Evolutionary conservation across 495 filamentous ascomycete species (phyloP).

Genomic region (Podospora anserina): DNA sequence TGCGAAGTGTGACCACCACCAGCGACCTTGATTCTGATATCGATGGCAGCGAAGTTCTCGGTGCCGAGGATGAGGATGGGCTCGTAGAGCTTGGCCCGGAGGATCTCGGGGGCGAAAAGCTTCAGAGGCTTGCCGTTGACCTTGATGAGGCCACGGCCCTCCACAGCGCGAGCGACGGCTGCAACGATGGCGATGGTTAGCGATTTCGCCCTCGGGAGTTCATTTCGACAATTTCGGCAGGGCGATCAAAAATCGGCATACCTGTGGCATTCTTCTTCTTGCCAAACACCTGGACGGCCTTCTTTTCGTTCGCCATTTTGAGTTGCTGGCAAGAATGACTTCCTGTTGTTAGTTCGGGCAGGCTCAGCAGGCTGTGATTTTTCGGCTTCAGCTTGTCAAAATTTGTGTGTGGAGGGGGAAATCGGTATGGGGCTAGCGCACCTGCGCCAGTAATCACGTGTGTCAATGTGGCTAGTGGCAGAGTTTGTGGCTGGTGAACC

Average conservation of each 20-base stretch:
- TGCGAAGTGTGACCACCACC: slow-evolving; percentile 98
- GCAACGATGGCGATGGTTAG: slow-evolving; percentile 18
- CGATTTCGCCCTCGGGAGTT: slow-evolving; percentile 15
- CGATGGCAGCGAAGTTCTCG: slow-evolving; percentile 83
- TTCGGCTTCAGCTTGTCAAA: slow-evolving; percentile 27
- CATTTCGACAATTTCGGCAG: slow-evolving; percentile 5
- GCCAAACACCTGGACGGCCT: slow-evolving; percentile 41
- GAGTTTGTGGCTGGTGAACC: slow-evolving; percentile 16
- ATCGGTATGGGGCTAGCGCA: slow-evolving; percentile 34
- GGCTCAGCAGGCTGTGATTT: slow-evolving; percentile 31
- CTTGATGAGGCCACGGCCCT: slow-evolving; percentile 76
- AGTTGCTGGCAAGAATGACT: slow-evolving; percentile 32
- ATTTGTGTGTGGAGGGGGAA: slow-evolving; percentile 40
- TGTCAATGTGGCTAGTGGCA: slow-evolving; percentile 13
- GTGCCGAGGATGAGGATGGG: slow-evolving; percentile 91
- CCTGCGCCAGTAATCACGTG: slow-evolving; percentile 26
- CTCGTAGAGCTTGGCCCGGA: slow-evolving; percentile 97
- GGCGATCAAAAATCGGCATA: slow-evolving; percentile 22
- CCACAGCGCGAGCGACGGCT: slow-evolving; percentile 38
- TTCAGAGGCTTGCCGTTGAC: slow-evolving; percentile 95
- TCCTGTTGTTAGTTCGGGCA: slow-evolving; percentile 32
- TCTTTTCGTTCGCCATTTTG: slow-evolving; percentile 35
- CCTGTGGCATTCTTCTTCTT: slow-evolving; percentile 46
- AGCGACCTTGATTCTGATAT: slow-evolving; percentile 94
- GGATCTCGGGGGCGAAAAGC: slow-evolving; percentile 92